Base-by-base conservation (phyloP, 2,329 filamentous ascomycete species). In the Corniculantispora saksenae region DNA sequence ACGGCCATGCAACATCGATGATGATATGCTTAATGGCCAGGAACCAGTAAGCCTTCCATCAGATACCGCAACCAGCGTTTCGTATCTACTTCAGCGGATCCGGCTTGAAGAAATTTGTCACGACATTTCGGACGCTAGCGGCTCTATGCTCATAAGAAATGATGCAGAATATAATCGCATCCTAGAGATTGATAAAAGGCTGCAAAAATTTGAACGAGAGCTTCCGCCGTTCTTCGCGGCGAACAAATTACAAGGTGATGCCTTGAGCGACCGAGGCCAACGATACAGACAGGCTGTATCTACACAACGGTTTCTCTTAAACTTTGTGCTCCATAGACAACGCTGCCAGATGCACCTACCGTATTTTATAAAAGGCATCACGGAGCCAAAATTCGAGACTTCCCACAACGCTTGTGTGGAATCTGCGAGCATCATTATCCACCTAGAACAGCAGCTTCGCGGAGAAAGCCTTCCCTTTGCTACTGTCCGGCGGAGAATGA, bases 71-170 rank as follows among this genome's bases (percentile, higher is more conserved):
- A 54, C 51, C 23, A 27, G 51, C 19, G 51, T 54, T 25, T 54
- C 51, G 7, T 54, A 54, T 35, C 51, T 54, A 25, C 19, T 54
- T 27, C 51, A 54, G 51, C 23, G 23, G n/a, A 54, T 54, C 51
- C 51, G 51, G n/a, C 51, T 54, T 27, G 51, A 54, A 54, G 51
- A 54, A 54, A 23, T 54, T 54, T 54, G 51, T 54, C 51, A 54
- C 51, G 51, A 54, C 23, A 54, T 54, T 54, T 54, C 23, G 10
- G 23, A 25, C 23, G 51, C 19, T 23, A 54, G 23, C 13, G 51
- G n/a, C 19, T 54, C 51, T 54, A 54, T 54, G 8, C 7, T 54
- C 51, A 23, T 27, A 23, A 54, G 51, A 6, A 54, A 23, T 25
- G n/a, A 25, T 54, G 13, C 35, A 38, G 51, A 54, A 54, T 54